Percentiles rank a stretch among this genome's conserved stretches.
phyloP scores from a whole-genome alignment of 2,329 filamentous ascomycete genomes.

The Phaeosphaeriaceae sp. region DNA sequence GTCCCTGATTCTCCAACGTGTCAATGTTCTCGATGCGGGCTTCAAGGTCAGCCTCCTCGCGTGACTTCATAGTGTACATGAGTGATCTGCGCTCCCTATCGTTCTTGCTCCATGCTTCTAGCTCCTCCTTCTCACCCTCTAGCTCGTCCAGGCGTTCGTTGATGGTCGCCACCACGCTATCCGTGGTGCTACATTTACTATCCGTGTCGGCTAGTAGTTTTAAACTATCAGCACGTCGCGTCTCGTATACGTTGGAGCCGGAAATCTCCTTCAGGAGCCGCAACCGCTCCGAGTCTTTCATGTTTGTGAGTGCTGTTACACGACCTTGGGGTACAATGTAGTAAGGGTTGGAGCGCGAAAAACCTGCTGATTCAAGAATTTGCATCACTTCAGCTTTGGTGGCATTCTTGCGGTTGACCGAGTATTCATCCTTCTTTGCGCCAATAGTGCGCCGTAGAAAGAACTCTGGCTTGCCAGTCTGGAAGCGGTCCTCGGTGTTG shows the following conservation, averaged over 20 bases:
- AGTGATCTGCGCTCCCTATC: constrained; percentile 90
- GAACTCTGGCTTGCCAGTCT: constrained; percentile 88
- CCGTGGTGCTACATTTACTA: constrained; percentile 92
- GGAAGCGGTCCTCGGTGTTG: constrained; percentile 94
- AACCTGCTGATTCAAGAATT: constrained; percentile 91
- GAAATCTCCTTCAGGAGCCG: constrained; percentile 97
- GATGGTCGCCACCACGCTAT: constrained; percentile 89
- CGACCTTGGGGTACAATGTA: constrained; percentile 98
- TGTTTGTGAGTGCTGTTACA: constrained; percentile 94
- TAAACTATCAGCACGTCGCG: constrained; percentile 84
- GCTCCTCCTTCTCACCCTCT: constrained; percentile 96
- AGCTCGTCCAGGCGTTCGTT: constrained; percentile 86
- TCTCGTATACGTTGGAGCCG: constrained; percentile 95
- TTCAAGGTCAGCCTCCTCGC: constrained; percentile 81
- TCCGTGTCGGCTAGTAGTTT: constrained; percentile 98
- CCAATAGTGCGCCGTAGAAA: constrained; percentile 93
- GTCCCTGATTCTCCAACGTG: constrained; percentile 77
- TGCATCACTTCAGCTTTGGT: constrained; percentile 95
- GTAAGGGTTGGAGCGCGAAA: constrained; percentile 96
- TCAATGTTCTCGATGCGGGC: constrained; percentile 83
- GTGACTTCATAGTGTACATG: constrained; percentile 92
- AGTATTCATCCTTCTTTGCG: constrained; percentile 98
- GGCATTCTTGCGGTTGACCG: constrained; percentile 93
- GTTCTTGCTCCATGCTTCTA: constrained; percentile 92
- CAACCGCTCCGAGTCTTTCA: constrained; percentile 93